These are phyloP conservation scores for Botrytis paeoniae DNA, from an alignment of 2,329 filamentous ascomycete genomes.

Conservation along the genomic window DNA sequence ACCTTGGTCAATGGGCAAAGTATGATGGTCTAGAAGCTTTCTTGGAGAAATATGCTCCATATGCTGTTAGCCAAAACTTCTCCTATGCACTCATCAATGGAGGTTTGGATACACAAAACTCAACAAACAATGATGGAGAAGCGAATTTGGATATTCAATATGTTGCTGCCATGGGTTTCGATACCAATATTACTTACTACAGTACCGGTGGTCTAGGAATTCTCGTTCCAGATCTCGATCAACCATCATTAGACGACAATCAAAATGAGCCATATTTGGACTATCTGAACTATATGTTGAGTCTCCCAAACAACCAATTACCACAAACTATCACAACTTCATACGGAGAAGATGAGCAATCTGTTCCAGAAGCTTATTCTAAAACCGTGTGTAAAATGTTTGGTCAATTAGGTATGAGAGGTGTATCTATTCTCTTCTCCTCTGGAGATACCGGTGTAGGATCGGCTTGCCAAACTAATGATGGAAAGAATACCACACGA, in stretches of 20 bases:
- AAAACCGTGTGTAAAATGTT: constrained; percentile 60
- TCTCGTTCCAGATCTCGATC: constrained; percentile 42
- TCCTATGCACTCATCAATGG: constrained; percentile 33
- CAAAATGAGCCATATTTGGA: constrained; percentile 66
- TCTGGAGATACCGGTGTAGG: constrained; percentile 57
- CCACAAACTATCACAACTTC: constrained; percentile 63
- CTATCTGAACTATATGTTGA: constrained; percentile 56
- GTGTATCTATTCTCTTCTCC: constrained; percentile 60
- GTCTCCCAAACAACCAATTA: constrained; percentile 46
- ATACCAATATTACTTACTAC: constrained; percentile 52
- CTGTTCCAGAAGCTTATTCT: constrained; percentile 59
- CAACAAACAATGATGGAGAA: constrained; percentile 39
- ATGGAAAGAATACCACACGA: constrained; percentile 53
- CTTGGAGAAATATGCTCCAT: constrained; percentile 26
- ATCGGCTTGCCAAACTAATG: constrained; percentile 53
- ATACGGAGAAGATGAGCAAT: constrained; percentile 67
- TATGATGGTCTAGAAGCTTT: constrained; percentile 28
- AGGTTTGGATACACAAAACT: constrained; percentile 41
- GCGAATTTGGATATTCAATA: constrained; percentile 46
- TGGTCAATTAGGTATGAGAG: constrained; percentile 60
- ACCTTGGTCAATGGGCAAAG: constrained; percentile 37
- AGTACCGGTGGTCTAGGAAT: constrained; percentile 53
- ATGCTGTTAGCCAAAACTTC: constrained; percentile 29
- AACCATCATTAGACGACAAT: constrained; percentile 46
- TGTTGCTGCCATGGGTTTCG: constrained; percentile 50